These are phyloP conservation scores for Postia placenta DNA, from an alignment of 768 basidiomycete species.

Conservation along the genomic window DNA sequence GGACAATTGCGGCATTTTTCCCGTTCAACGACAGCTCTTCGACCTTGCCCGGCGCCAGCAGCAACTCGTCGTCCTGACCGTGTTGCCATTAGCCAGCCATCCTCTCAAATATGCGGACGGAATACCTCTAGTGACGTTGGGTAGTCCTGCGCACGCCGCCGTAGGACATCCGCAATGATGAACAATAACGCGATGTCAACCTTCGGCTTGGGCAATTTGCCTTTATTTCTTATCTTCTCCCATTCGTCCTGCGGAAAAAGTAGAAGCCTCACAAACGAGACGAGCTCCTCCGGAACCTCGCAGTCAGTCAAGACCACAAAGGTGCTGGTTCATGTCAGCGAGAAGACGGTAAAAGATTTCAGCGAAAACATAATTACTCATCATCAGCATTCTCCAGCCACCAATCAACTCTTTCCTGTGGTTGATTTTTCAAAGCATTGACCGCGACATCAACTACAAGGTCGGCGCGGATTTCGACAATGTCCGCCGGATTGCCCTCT, in stretches of 20 bases:
- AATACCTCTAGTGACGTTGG: conserved; percentile 52
- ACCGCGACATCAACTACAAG: conserved; percentile 40
- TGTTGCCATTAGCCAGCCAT: background rate
- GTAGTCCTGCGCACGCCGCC: conserved; percentile 48
- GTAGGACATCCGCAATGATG: conserved; percentile 44
- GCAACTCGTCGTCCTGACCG: conserved; percentile 43
- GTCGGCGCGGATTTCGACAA: conserved; percentile 75
- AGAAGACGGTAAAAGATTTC: no score
- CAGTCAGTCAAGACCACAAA: conserved; percentile 49
- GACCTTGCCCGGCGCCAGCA: conserved; percentile 25
- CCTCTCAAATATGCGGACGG: background rate
- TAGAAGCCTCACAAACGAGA: conserved; percentile 64
- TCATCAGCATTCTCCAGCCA: conserved; percentile 90
- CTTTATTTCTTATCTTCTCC: conserved; percentile 50
- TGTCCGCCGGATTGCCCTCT: conserved; percentile 70
- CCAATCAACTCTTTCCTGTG: conserved; percentile 76
- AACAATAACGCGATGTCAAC: conserved; percentile 41
- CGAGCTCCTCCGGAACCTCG: conserved; percentile 47
- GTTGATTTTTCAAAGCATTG: conserved; percentile 15
- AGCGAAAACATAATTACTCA: conserved; percentile 50
- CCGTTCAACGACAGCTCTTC: conserved; percentile 36
- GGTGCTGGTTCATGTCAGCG: no score
- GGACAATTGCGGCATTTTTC: conserved; percentile 61
- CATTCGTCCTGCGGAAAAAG: conserved; percentile 51
- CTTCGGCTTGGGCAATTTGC: conserved; percentile 71